phyloP scores from a whole-genome alignment of 441 rosid species.

The Croton laevigatus region DNA sequence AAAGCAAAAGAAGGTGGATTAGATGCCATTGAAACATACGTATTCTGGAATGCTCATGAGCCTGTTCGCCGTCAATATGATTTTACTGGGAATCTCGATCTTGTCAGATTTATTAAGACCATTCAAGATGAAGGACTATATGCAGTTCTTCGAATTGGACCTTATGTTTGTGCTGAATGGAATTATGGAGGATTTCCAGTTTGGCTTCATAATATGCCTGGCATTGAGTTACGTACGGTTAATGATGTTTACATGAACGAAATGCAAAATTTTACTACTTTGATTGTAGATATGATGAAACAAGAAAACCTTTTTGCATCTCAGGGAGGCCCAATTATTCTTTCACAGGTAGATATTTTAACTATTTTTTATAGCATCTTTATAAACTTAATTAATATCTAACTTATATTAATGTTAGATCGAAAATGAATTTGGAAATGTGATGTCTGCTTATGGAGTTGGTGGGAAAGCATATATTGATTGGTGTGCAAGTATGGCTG shows the following conservation, averaged over 20 bases:
- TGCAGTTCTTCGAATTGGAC: constrained; percentile 61
- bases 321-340: constrained; percentile 68
- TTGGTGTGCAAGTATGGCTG: constrained; percentile 76
- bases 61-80: constrained; percentile 54
- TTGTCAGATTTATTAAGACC: constrained; percentile 40
- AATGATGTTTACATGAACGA: constrained; percentile 63
- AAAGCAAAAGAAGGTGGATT: constrained; percentile 75
- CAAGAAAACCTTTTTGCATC: constrained; percentile 57
- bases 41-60: constrained; percentile 83
- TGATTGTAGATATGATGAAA: constrained; percentile 54
- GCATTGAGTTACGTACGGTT: constrained; percentile 60
- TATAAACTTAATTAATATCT: no score
- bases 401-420: constrained; percentile 22
- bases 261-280: constrained; percentile 47
- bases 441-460: constrained; percentile 40
- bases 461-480: constrained; percentile 50
- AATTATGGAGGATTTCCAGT: constrained; percentile 76
- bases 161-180: constrained; percentile 71
- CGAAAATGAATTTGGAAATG: constrained; percentile 77
- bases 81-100: constrained; percentile 38
- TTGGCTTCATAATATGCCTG: constrained; percentile 79
- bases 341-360: constrained; percentile 50
- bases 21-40: constrained; percentile 74
- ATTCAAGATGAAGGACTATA: constrained; percentile 37
- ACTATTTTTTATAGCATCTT: not conserved